phyloP scores from a whole-genome alignment of 2,329 filamentous ascomycete species.

The Trichoderma citrinoviride region DNA sequence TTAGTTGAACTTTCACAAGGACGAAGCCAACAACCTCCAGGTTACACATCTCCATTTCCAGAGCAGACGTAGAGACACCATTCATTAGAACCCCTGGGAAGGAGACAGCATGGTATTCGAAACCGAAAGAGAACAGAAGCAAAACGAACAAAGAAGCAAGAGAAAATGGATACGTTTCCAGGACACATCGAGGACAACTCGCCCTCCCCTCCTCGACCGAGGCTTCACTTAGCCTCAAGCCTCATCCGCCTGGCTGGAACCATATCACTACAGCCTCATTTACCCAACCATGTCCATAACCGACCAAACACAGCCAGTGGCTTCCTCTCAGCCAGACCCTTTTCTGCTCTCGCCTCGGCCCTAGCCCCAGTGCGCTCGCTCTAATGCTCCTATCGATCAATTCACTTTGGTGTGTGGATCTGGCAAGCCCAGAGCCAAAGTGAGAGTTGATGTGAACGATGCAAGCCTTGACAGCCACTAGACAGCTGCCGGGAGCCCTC shows the following conservation, averaged over 20 bases:
- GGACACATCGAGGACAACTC: not conserved
- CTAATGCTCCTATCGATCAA: not conserved
- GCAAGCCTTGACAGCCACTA: not conserved
- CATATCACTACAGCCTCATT: too few species aligned
- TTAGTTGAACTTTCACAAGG: too few species aligned
- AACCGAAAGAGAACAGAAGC: too few species aligned
- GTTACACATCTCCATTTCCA: too few species aligned
- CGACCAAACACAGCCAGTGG: too few species aligned
- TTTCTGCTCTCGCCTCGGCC: not conserved
- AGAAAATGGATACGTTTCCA: not conserved
- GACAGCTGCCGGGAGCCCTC: not conserved
- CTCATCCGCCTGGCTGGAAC: too few species aligned
- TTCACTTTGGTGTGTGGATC: not conserved
- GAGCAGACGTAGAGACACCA: too few species aligned
- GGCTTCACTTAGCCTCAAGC: not conserved
- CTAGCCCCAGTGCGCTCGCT: not conserved
- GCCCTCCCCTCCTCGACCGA: not conserved
- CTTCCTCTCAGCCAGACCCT: not conserved
- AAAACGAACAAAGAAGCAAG: not conserved
- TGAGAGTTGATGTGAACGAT: not conserved
- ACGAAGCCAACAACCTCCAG: too few species aligned
- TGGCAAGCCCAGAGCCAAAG: not conserved
- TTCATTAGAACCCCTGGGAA: too few species aligned
- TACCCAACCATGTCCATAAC: not conserved
- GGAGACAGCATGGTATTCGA: too few species aligned